Base-by-base conservation (phyloP, 2,329 filamentous ascomycete species). In the Trichoderma cornu-damae region DNA sequence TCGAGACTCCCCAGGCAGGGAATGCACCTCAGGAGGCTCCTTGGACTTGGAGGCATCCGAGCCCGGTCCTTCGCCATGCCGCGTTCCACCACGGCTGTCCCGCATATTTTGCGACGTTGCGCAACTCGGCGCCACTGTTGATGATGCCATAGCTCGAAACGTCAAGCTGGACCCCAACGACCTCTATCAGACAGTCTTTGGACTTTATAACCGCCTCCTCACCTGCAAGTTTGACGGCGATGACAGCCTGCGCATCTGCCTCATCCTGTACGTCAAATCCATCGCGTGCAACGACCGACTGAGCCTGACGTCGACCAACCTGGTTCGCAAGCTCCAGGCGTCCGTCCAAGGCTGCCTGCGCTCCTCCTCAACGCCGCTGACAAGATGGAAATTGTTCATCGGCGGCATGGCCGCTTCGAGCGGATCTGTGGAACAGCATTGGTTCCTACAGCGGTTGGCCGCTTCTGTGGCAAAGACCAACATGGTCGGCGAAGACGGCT, bases 181-280 rank as follows among this genome's bases (percentile, higher is more conserved):
- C 6, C 42, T 55, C n/a, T 55, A 55, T 3, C 32, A 55, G 16
- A 28, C 32, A 1, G 52, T 47, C 22, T 55, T 55, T 22, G 52
- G 52, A 12, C 42, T 55, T 4, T 55, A 55, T 18, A 55, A 55
- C 20, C 52, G 52, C 22, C 42, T 55, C 14, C 52, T 55, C 22
- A 55, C 12, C 11, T 55, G 42, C 12, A 22, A 55, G 12, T 46
- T 42, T 7, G 42, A 55, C 22, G n/a, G 52, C 16, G 42, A 55
- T 4, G 28, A 55, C 32, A 38, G 52, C 24, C 24, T 55, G 1
- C 42, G 52, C 14, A 47, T 55, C 8, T 47, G 30, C 24, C 52
- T 55, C 32, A 55, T 55, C 4, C 16, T 47, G 6, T 55, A 55
- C 32, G 30, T 55, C 30, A 55, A 55, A 6, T 55, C 52, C 16